Base-by-base conservation (phyloP, 1,284 basidiomycete genomes). In the Meira nashicola region DNA sequence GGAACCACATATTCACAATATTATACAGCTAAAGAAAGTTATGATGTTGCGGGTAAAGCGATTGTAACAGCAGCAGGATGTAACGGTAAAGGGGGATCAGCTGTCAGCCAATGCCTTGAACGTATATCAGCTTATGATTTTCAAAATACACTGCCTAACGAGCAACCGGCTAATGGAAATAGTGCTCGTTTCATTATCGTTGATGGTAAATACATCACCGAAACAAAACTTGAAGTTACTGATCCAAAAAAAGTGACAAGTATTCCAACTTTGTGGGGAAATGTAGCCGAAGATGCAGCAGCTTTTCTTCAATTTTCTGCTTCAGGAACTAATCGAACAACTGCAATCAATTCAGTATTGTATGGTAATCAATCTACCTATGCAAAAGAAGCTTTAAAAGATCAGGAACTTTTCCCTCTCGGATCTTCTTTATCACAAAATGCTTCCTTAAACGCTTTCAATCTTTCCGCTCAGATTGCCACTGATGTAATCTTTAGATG, bases 371-470 rank as follows among this genome's bases (percentile, higher is more conserved):
- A 33, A 8, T 10, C 28, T 11, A 1, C 15, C 21, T 55, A 19
- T 46, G 17, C 15, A 17, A n/a, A 39, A 38, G 54, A 21, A 19
- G 39, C 28, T n/a, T 15, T 28, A n/a, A 12, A 38, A 23, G 12
- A 47, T 17, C 7, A 17, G 17, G 15, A 15, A 2, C 54, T 55
- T 17, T 55, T 55, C 23, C 54, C 54, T 1, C 12, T 55, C 17
- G 23, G 23, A 21, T 4, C n/a, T 2, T 38, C 54, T 23, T 10
- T 25, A 10, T 25, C 44, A 1, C 41, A 55, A 17, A 25, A 41
- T n/a, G 8, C 8, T 33, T 49, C 54, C 1, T 39, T 55, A n/a
- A 55, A 55, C 25, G 37, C 39, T 23, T 55, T 55, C 54, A 55
- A 55, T 33, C 54, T 55, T 28, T 25, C 40, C 54, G 44, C 44